Evolutionary conservation across 2,329 filamentous ascomycete genomes (phyloP).

Genomic region (Cladophialophora chaetospira): DNA sequence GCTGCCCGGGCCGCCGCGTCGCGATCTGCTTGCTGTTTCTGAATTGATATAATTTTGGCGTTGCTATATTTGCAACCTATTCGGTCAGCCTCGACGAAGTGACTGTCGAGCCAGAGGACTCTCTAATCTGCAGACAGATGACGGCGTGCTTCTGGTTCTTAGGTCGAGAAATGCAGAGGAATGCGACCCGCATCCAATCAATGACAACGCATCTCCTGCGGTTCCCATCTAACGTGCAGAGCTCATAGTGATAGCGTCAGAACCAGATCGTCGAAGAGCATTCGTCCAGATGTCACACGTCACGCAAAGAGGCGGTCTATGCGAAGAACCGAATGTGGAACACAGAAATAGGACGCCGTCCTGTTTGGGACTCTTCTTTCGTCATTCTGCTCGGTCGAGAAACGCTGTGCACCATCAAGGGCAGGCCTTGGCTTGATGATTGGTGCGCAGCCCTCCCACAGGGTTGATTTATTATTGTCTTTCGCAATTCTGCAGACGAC

Average conservation of each 20-base stretch:
- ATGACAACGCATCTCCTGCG: slow-evolving; percentile 2
- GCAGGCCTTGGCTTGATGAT: slow-evolving; percentile 19
- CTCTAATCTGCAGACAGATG: not conserved
- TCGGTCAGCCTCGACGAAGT: not conserved
- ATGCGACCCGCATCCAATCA: not conserved
- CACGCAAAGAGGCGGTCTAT: slow-evolving; percentile 15
- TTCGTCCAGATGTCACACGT: slow-evolving; percentile 1
- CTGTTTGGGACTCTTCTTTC: slow-evolving; percentile 9
- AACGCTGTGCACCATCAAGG: slow-evolving; percentile 6
- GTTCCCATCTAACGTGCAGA: slow-evolving; percentile 1
- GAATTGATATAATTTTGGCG: not conserved
- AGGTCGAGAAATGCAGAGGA: not conserved
- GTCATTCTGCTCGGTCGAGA: slow-evolving; percentile 12
- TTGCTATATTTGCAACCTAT: slow-evolving; percentile 9
- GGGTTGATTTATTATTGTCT: slow-evolving; percentile 9
- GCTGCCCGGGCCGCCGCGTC: not conserved
- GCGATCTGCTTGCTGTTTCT: not conserved
- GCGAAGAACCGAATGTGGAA: slow-evolving; percentile 11
- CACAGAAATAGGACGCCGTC: slow-evolving; percentile 15
- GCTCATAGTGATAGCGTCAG: slow-evolving; percentile 1
- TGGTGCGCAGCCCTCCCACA: slow-evolving; percentile 10
- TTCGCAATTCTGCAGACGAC: slow-evolving; percentile 4
- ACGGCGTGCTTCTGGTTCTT: not conserved
- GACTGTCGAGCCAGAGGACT: not conserved
- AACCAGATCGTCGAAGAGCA: not conserved